Conservation (phyloP, 129 eudicot genomes). For the Chrysanthemum lavandulifolium region DNA sequence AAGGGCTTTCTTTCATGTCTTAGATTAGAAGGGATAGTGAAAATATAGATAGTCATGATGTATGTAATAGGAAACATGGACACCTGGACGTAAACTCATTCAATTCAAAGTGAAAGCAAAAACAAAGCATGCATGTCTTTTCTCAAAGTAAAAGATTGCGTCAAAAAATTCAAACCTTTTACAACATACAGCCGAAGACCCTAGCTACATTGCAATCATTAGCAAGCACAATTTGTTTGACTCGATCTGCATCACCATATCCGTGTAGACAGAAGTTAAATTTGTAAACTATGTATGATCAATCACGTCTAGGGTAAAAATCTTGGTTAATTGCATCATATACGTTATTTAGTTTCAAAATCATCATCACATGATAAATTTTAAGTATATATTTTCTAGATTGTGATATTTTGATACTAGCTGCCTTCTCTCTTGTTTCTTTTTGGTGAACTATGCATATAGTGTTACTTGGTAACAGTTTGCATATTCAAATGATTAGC, state of each 20-base stretch:
- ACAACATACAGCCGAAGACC: neutral
- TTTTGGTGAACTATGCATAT: too few species aligned
- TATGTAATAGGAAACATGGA: neutral
- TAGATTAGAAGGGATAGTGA: neutral
- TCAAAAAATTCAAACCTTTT: conserved; percentile 10
- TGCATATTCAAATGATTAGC: too few species aligned
- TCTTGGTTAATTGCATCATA: too few species aligned
- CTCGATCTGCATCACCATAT: conserved; percentile 1
- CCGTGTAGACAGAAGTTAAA: neutral
- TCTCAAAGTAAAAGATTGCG: neutral
- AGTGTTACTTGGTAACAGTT: too few species aligned
- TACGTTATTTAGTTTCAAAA: too few species aligned
- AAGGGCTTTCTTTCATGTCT: neutral
- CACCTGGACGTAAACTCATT: conserved; percentile 6
- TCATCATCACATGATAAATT: too few species aligned
- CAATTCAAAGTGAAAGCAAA: conserved; percentile 21
- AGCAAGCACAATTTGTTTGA: conserved; percentile 21
- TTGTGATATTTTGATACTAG: too few species aligned
- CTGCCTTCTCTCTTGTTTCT: too few species aligned
- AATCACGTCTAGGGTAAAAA: too few species aligned
- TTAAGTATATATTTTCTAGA: too few species aligned
- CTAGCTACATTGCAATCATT: conserved; percentile 28
- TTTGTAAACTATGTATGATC: too few species aligned
- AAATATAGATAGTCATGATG: neutral
- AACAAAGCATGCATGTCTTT: neutral